Conservation (phyloP, 352 stramenopile genomes). For the Phytophthora sojae region DNA sequence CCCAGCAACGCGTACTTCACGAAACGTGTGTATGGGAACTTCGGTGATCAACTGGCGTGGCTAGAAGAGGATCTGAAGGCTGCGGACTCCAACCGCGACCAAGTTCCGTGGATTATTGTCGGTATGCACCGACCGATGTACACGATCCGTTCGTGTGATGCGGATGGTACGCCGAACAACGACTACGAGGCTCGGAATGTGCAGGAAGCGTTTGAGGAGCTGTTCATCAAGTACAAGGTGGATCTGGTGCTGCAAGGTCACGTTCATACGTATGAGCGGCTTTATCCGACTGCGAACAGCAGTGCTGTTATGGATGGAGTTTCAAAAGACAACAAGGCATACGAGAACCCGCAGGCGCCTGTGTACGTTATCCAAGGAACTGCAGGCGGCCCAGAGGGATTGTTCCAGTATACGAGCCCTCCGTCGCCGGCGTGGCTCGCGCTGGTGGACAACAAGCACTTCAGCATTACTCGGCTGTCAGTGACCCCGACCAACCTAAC, state of each 20-base stretch:
- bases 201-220: constrained; percentile 60
- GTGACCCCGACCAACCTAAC: no score
- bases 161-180: constrained; percentile 18
- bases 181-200: constrained; percentile 34
- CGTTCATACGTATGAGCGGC: constrained; percentile 64
- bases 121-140: constrained; percentile 67
- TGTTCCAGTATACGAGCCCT: constrained; percentile 34
- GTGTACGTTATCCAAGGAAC: constrained; percentile 57
- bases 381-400: constrained; percentile 43
- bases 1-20: constrained; percentile 49
- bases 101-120: constrained; percentile 63
- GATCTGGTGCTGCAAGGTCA: constrained; percentile 63
- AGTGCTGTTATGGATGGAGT: constrained; percentile 50
- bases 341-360: constrained; percentile 53
- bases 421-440: constrained; percentile 43
- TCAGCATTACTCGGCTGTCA: background rate
- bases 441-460: constrained; percentile 41
- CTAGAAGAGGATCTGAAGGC: constrained; percentile 62
- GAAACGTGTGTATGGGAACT: constrained; percentile 39
- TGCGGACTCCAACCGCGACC: constrained; percentile 49
- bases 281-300: constrained; percentile 51
- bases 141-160: constrained; percentile 37
- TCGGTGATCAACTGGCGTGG: constrained; percentile 59
- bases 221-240: constrained; percentile 70
- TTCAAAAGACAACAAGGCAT: constrained; percentile 44